These are phyloP conservation scores for Torulaspora gathmanii DNA, from an alignment of 805 yeast species.

Conservation along the genomic window DNA sequence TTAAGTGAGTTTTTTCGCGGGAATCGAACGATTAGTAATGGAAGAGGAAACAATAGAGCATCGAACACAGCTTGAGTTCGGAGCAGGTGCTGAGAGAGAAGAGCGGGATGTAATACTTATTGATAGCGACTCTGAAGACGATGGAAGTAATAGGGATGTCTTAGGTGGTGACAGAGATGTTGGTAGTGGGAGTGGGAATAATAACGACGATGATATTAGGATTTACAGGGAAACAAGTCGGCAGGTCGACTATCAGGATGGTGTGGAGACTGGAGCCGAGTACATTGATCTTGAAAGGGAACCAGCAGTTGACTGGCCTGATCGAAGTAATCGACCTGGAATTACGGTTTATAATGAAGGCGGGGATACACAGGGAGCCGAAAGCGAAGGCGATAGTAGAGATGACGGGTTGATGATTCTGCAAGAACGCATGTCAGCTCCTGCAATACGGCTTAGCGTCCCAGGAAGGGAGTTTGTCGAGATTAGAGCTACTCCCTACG, in stretches of 20 bases:
- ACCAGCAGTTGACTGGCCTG: constrained; percentile 3
- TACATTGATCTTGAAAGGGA: constrained; percentile 29
- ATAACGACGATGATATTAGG: background rate
- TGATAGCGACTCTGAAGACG: constrained; percentile 32
- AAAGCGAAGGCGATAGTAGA: constrained; percentile 14
- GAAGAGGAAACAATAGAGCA: background rate
- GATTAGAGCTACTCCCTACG: constrained; percentile 21
- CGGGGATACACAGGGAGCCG: constrained; percentile 1
- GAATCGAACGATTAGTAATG: background rate
- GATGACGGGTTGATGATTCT: constrained; percentile 33
- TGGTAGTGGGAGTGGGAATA: constrained; percentile 14
- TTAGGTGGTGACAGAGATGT: background rate
- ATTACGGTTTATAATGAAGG: constrained; percentile 8
- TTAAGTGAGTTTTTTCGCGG: background rate
- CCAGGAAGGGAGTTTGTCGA: constrained; percentile 30
- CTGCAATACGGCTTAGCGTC: constrained; percentile 22
- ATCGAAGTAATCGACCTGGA: background rate
- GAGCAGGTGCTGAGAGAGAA: constrained; percentile 2
- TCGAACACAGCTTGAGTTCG: background rate
- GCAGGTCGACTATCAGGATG: constrained; percentile 14
- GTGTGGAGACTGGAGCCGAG: constrained; percentile 27
- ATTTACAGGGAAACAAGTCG: constrained; percentile 6
- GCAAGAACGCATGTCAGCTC: constrained; percentile 27
- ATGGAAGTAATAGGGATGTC: background rate
- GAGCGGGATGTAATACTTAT: constrained; percentile 20